A percentile compares a stretch with the other conserved stretches of the same genome.
These are phyloP conservation scores for Rehmannia glutinosa DNA, from an alignment of 257 asterid genomes.

Conservation along the genomic window DNA sequence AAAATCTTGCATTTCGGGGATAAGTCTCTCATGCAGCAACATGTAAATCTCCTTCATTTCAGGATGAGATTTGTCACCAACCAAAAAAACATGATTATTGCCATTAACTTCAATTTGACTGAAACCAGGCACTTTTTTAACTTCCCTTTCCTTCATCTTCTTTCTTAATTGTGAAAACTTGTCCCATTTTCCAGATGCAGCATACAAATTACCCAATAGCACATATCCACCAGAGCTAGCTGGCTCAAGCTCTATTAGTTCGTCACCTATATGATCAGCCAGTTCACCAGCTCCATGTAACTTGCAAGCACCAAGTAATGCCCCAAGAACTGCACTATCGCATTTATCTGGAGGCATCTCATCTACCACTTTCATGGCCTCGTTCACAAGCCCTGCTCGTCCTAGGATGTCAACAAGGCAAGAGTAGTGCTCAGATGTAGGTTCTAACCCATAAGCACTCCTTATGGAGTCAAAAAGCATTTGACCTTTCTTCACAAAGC, in stretches of 20 bases:
- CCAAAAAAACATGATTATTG: constrained; percentile 42
- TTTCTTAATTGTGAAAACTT: constrained; percentile 45
- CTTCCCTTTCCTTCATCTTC: constrained; percentile 52
- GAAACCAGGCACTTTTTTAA: constrained; percentile 46
- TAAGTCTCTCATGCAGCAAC: constrained; percentile 36
- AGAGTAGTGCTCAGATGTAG: constrained; percentile 47
- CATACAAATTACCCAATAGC: constrained; percentile 46
- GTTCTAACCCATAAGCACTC: constrained; percentile 43
- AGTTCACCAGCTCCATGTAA: constrained; percentile 44
- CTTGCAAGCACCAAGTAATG: constrained; percentile 54
- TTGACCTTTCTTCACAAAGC: constrained; percentile 54
- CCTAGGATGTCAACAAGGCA: constrained; percentile 39
- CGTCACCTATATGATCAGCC: constrained; percentile 35
- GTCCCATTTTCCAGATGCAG: constrained; percentile 54
- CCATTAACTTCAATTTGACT: constrained; percentile 62
- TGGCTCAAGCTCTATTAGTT: constrained; percentile 52
- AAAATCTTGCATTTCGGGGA: constrained; percentile 38
- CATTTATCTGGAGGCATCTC: constrained; percentile 50
- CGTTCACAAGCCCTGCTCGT: constrained; percentile 35
- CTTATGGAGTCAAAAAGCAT: constrained; percentile 51
- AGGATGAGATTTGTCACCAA: constrained; percentile 46
- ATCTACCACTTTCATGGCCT: constrained; percentile 42
- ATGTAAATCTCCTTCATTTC: constrained; percentile 42
- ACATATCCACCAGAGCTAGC: constrained; percentile 47
- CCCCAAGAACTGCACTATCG: constrained; percentile 56